Evolutionary conservation across 129 eudicot species (phyloP), one percentile per base, ranked within the genome.

Genomic region (Chrysanthemum lavandulifolium): DNA sequence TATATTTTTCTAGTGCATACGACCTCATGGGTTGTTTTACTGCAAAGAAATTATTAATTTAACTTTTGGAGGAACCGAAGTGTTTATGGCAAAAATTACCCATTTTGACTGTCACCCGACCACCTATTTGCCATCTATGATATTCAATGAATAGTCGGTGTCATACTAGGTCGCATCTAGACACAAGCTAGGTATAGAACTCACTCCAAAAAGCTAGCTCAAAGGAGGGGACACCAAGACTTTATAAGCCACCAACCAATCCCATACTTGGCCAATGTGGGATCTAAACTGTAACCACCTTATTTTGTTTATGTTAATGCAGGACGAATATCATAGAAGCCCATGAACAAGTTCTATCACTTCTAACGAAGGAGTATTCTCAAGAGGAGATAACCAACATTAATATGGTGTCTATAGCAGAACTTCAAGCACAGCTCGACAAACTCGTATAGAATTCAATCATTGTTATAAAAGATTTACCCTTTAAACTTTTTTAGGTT

Each of bases 281-380:
- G 29, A 27, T 27, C 29, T 2, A 2, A 27, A 27, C 29, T 2
- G 33, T 29, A 29, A 29, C 33, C 33, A 36, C 15, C 33, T 29
- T 64, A 10, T 40, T 53, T 19, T 53, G 50, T 27, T 73, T 62
- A 18, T 71, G 25, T 21, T 9, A 6, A n/a, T 83, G 79, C 88
- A 92, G 98, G 86, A 92, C 92, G 6, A 92, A 92, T 81, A 89
- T 92, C 61, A 78, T 92, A 59, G 98, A 92, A 85, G 98, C 98
- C 13, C 96, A 92, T 76, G 68, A 75, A 65, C 98, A 92, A 83
- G 91, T 92, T 11, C 76, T 36, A 12, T 69, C 84, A 23, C 84
- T 92, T 51, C 86, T 92, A 19, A 86, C 82, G 63, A 79, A 86
- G 36, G 98, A 92, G 70, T 92, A 92, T 71, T 57, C 91, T 6